These are phyloP conservation scores for Saccharomyces uvarum DNA, from an alignment of 1,139 yeast species.

Conservation along the genomic window DNA sequence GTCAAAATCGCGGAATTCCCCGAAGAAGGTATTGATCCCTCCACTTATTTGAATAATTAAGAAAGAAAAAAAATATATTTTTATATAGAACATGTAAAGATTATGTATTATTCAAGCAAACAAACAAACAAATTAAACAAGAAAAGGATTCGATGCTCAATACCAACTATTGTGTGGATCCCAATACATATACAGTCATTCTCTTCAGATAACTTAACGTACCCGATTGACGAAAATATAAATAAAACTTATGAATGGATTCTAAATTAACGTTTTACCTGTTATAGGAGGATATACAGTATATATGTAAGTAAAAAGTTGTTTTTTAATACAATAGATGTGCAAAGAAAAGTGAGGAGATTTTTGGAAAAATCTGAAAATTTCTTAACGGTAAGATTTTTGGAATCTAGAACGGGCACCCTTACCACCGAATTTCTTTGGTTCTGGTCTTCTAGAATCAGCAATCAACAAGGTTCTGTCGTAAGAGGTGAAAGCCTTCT, in stretches of 20 bases:
- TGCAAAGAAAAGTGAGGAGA: constrained; percentile 14
- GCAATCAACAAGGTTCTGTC: constrained; percentile 99
- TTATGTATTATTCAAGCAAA: constrained; percentile 1
- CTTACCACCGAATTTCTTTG: constrained; percentile 99
- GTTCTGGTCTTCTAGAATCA: constrained; percentile 99
- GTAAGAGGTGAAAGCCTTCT: constrained; percentile 94
- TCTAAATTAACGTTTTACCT: constrained; percentile 17
- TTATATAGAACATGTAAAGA: constrained; percentile 1
- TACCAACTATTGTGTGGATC: too few species aligned
- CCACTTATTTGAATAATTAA: constrained; percentile 94
- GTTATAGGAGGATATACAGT: constrained; percentile 29
- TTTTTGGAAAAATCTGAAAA: constrained; percentile 7
- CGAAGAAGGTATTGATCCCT: constrained; percentile 95
- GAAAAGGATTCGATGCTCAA: constrained; percentile 7
- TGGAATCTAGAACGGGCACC: constrained; percentile 99
- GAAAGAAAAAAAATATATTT: not conserved
- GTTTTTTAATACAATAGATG: constrained; percentile 8
- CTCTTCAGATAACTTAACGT: too few species aligned
- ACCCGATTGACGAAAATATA: too few species aligned
- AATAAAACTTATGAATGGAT: not conserved
- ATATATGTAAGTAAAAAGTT: constrained; percentile 24
- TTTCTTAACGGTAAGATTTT: constrained; percentile 95
- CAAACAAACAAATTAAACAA: not conserved
- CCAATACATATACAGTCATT: too few species aligned
- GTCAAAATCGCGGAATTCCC: constrained; percentile 94